A percentile compares a stretch with the other conserved stretches of the same genome.
Conservation (phyloP, 441 rosid genomes). For the Mallotus repandus region DNA sequence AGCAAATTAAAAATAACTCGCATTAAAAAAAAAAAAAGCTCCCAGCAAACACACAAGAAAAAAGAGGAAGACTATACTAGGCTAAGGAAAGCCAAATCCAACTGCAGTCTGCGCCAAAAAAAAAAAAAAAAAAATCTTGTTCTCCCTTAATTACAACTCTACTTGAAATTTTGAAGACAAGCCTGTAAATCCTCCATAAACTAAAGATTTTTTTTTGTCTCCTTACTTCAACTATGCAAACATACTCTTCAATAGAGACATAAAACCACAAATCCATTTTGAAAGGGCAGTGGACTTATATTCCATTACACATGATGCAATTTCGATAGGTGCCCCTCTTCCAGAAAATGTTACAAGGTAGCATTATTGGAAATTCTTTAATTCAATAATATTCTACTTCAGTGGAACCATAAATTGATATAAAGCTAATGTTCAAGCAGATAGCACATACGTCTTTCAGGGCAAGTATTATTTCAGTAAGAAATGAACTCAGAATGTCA, state of each 20-base stretch:
- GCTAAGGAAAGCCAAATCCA: neutral
- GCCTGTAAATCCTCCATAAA: neutral
- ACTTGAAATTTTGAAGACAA: neutral
- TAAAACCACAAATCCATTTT: neutral
- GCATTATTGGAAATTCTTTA: neutral
- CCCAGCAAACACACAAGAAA: neutral
- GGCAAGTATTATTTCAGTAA: slow-evolving; percentile 84
- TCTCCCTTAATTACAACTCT: neutral
- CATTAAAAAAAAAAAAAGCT: neutral
- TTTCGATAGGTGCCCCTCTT: neutral
- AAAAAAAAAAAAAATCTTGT: no score
- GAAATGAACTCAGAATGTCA: slow-evolving; percentile 62
- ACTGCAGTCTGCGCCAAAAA: no score
- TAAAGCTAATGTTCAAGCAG: slow-evolving; percentile 8
- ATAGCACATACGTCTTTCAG: slow-evolving; percentile 74
- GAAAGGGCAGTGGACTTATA: neutral
- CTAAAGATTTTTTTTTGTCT: neutral
- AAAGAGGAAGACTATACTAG: neutral
- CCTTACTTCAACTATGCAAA: neutral
- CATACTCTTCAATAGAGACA: neutral
- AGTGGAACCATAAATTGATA: neutral
- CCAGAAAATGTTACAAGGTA: neutral
- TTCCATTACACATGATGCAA: neutral
- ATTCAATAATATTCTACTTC: neutral
- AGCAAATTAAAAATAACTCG: neutral